Percentiles rank a stretch among this genome's conserved stretches.
Conservation (phyloP, 1,284 basidiomycete species). For the Stygiomarasmius scandens region DNA sequence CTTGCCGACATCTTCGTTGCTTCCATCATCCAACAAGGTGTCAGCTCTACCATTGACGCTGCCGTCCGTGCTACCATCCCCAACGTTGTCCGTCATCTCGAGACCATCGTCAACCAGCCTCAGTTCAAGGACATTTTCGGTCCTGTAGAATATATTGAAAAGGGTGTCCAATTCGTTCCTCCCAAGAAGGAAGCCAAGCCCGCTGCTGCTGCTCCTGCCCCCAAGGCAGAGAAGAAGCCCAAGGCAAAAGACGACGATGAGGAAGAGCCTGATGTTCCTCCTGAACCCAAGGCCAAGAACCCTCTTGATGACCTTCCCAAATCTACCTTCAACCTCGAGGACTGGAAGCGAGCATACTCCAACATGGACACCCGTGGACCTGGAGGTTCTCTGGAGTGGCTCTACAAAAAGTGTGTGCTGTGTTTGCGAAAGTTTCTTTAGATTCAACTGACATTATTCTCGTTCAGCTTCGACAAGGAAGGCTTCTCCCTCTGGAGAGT, state of each 20-base stretch:
- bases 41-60: slow-evolving; percentile 63
- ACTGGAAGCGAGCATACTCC: slow-evolving; percentile 98
- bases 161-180: slow-evolving; percentile 71
- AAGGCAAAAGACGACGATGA: slow-evolving; percentile 69
- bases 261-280: slow-evolving; percentile 51
- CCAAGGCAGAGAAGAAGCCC: slow-evolving; percentile 59
- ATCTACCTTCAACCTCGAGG: slow-evolving; percentile 92
- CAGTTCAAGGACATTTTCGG: slow-evolving; percentile 71
- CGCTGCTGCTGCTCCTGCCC: slow-evolving; percentile 49
- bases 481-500: slow-evolving; percentile 93
- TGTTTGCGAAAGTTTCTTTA: no score
- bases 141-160: slow-evolving; percentile 66
- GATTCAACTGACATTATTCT: no score
- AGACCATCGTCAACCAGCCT: slow-evolving; percentile 86
- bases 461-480: slow-evolving; percentile 79
- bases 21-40: slow-evolving; percentile 53
- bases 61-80: slow-evolving; percentile 67
- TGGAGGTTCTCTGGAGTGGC: slow-evolving; percentile 80
- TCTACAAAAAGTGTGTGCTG: slow-evolving; percentile 79
- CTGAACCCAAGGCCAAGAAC: slow-evolving; percentile 79
- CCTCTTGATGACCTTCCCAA: slow-evolving; percentile 92
- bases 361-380: slow-evolving; percentile 92
- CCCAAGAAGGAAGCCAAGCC: slow-evolving; percentile 69
- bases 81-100: slow-evolving; percentile 81
- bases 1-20: slow-evolving; percentile 86